Evolutionary conservation across 129 eudicot species (phyloP).

Genomic region (Erigeron canadensis): DNA sequence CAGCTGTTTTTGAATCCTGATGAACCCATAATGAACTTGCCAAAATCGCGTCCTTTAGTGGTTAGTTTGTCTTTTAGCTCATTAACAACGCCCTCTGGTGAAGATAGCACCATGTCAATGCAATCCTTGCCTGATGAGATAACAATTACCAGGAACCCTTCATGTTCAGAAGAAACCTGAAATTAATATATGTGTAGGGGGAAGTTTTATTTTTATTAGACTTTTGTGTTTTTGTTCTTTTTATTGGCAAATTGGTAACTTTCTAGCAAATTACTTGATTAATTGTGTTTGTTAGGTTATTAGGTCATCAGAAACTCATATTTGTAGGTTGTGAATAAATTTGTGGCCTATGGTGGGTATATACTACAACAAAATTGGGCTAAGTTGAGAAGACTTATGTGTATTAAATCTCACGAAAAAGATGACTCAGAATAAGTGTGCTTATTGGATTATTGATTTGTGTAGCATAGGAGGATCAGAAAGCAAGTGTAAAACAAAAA

Average conservation of each 20-base stretch:
- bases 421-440: not conserved
- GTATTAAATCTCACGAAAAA: not conserved
- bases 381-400: constrained; percentile 13
- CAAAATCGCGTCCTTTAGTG: constrained; percentile 45
- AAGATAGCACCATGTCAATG: constrained; percentile 25
- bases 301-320: too few species aligned
- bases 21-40: constrained; percentile 60
- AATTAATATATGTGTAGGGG: not conserved
- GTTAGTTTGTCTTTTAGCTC: constrained; percentile 45
- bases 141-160: constrained; percentile 23
- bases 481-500: constrained; percentile 9
- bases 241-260: not conserved
- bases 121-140: constrained; percentile 47
- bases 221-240: not conserved
- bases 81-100: constrained; percentile 29
- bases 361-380: too few species aligned
- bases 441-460: constrained; percentile 2
- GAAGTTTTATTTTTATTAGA: not conserved
- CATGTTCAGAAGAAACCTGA: constrained; percentile 12
- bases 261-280: too few species aligned
- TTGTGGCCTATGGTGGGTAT: too few species aligned
- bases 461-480: constrained; percentile 19
- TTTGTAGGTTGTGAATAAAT: too few species aligned
- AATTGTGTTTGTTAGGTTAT: too few species aligned
- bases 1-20: constrained; percentile 53